These are phyloP conservation scores for Diophrys appendiculata DNA, from an alignment of 73 alveolate genomes.

Conservation along the genomic window DNA sequence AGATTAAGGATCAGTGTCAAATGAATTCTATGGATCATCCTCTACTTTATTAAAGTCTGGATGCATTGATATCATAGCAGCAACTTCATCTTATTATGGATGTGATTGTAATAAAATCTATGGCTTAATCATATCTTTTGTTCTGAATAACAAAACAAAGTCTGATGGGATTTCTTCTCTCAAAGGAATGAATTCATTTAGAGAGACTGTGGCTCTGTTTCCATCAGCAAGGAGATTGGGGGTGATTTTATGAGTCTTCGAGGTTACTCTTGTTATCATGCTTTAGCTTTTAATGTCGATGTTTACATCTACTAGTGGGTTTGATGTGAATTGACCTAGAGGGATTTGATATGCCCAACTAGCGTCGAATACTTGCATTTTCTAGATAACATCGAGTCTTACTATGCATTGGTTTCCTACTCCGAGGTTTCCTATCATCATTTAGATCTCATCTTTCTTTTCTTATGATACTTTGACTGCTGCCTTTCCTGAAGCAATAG, in stretches of 20 bases:
- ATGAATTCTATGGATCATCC: not conserved
- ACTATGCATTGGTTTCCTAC: not conserved
- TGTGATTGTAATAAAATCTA: not conserved
- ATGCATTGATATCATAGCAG: not conserved
- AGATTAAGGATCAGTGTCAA: not conserved
- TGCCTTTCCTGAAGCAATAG: slow-evolving; percentile 77
- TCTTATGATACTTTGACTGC: slow-evolving; percentile 56
- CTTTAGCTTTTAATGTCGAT: not conserved
- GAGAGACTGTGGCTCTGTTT: not conserved
- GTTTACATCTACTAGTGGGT: not conserved
- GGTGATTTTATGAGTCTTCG: not conserved
- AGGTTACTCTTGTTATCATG: not conserved
- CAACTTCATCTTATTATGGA: not conserved
- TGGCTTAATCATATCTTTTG: not conserved
- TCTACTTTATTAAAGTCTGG: not conserved
- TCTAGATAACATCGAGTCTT: not conserved
- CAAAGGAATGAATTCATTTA: not conserved
- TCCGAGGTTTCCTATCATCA: not conserved
- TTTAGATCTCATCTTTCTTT: slow-evolving; percentile 16
- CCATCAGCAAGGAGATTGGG: not conserved
- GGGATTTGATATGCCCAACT: not conserved
- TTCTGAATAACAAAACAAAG: not conserved
- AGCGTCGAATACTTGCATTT: not conserved
- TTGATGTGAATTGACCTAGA: not conserved
- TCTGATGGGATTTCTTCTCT: not conserved